phyloP scores from a whole-genome alignment of 2,329 filamentous ascomycete genomes.

The Sporothrix brunneoviolacea region DNA sequence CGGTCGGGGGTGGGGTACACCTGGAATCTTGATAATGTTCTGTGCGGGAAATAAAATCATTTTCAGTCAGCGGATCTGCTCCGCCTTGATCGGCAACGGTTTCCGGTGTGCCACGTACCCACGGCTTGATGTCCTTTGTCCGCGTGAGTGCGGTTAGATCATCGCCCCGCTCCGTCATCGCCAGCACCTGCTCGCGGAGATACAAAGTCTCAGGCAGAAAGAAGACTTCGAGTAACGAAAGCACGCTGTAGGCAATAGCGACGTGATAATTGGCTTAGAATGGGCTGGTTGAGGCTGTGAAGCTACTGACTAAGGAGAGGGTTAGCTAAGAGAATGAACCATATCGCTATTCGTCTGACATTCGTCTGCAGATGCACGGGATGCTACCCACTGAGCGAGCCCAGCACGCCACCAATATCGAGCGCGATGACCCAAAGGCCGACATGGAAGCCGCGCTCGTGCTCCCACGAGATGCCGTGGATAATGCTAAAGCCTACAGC shows the following conservation, averaged over 20 bases:
- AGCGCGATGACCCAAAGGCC: slow-evolving; percentile 51
- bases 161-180: slow-evolving; percentile 5
- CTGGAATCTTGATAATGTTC: slow-evolving; percentile 32
- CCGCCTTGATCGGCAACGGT: no score
- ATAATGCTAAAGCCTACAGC: slow-evolving; percentile 46
- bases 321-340: not conserved
- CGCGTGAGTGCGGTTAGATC: not conserved
- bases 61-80: slow-evolving; percentile 27
- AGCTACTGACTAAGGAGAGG: slow-evolving; percentile 35
- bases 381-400: not conserved
- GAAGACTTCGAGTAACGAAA: slow-evolving; percentile 40
- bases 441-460: slow-evolving; percentile 47
- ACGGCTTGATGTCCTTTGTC: not conserved
- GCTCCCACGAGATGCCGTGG: slow-evolving; percentile 50
- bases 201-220: slow-evolving; percentile 52
- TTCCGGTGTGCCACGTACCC: no score
- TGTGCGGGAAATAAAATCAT: slow-evolving; percentile 23
- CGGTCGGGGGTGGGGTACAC: not conserved
- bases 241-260: slow-evolving; percentile 43
- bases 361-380: no score
- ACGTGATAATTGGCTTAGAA: slow-evolving; percentile 49
- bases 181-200: slow-evolving; percentile 43
- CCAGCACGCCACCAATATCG: slow-evolving; percentile 41
- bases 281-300: slow-evolving; percentile 39
- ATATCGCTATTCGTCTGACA: no score